phyloP scores from a whole-genome alignment of 2,329 filamentous ascomycete species.

The Xenosphaeropsis pyriputrescens region DNA sequence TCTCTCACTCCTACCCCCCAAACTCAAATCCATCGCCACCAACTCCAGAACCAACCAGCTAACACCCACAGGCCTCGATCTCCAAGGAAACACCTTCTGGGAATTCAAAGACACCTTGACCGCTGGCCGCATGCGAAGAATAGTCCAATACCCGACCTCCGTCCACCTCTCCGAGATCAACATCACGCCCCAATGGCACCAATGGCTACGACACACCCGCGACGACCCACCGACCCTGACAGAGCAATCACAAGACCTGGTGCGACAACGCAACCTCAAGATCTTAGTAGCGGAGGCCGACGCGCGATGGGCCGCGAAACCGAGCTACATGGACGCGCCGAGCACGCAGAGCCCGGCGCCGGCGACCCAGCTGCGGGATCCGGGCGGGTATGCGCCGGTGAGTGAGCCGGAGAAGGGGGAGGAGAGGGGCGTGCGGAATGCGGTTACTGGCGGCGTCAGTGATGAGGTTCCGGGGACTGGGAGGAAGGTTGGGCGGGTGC shows the following conservation, averaged over 20 bases:
- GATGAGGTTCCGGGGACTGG: background rate
- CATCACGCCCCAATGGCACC: slow-evolving; percentile 50
- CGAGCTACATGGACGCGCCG: slow-evolving; percentile 28
- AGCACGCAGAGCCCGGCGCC: slow-evolving; percentile 15
- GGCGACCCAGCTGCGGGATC: slow-evolving; percentile 10
- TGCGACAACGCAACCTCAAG: slow-evolving; percentile 36
- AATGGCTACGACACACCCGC: slow-evolving; percentile 51
- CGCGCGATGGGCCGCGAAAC: slow-evolving; percentile 47
- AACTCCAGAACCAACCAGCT: background rate
- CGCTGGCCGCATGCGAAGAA: slow-evolving; percentile 39
- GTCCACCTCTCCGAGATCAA: slow-evolving; percentile 37
- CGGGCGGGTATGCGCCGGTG: slow-evolving; percentile 1
- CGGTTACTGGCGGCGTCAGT: background rate
- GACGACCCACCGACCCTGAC: slow-evolving; percentile 34
- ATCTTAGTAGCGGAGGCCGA: slow-evolving; percentile 45
- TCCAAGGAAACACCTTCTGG: slow-evolving; percentile 55
- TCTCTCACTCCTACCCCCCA: background rate
- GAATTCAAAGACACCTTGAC: slow-evolving; percentile 37
- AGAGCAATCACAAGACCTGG: slow-evolving; percentile 39
- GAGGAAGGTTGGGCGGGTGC: background rate
- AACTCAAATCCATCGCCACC: slow-evolving; percentile 1
- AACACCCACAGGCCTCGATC: slow-evolving; percentile 37
- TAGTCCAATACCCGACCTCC: slow-evolving; percentile 40
- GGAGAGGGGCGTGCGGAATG: background rate
- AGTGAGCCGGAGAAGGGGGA: background rate